Evolutionary conservation across 2,329 filamentous ascomycete species (phyloP).

Genomic region (Sclerotinia trifoliorum): DNA sequence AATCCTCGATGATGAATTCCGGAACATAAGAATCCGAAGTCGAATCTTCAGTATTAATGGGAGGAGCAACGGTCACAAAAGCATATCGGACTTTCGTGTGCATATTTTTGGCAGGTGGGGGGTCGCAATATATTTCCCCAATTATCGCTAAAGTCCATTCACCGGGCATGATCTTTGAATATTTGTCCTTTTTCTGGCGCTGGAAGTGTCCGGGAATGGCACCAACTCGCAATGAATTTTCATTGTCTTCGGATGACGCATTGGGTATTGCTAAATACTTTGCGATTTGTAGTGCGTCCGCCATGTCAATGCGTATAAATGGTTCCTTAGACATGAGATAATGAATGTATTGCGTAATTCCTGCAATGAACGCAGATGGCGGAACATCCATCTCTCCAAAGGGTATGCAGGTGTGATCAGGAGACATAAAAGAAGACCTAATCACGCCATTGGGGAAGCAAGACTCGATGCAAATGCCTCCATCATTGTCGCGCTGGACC

Average conservation of each 20-base stretch:
- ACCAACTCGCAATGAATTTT: neutral
- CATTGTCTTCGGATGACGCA: neutral
- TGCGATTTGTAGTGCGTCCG: neutral
- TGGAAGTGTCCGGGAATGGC: neutral
- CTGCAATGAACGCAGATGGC: too few species aligned
- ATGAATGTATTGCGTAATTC: neutral
- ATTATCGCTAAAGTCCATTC: constrained; percentile 12
- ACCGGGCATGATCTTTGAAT: neutral
- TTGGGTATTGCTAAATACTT: constrained; percentile 2
- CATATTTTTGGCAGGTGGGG: too few species aligned
- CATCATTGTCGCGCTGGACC: neutral
- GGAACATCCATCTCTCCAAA: too few species aligned
- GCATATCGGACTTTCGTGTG: neutral
- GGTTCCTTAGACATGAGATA: neutral
- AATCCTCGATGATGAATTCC: neutral
- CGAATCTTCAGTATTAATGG: neutral
- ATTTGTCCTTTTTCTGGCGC: neutral
- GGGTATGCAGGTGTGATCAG: neutral
- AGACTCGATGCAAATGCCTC: neutral
- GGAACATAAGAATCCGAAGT: neutral
- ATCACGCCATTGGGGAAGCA: neutral
- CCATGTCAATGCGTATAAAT: too few species aligned
- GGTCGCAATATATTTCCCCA: neutral
- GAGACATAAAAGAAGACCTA: neutral
- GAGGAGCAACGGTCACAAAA: constrained; percentile 11